Base-by-base conservation (phyloP, 2,329 filamentous ascomycete genomes). In the Fusarium metavorans region DNA sequence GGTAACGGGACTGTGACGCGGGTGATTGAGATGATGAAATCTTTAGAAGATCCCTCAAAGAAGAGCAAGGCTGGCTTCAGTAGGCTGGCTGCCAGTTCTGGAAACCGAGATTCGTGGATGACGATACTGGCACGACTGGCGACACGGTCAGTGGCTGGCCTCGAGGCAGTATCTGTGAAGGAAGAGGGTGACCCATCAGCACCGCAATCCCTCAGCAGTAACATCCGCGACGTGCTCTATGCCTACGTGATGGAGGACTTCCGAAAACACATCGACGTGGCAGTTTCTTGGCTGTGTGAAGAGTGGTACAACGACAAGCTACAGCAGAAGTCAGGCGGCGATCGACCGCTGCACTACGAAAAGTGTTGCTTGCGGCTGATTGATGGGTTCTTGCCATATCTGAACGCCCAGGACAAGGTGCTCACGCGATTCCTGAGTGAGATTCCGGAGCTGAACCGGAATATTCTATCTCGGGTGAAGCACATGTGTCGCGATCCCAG, bases 241-340 rank as follows among this genome's bases (percentile, higher is more conserved):
- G 88, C 90, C 64, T 98, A 97, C 81, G 90, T 98, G 57, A 90
- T 98, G 72, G 95, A 97, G 73, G 96, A 98, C 81, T 99, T 98
- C 84, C 92, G 96, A 64, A 92, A 90, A 72, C 92, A 97, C 50
- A 95, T 98, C 72, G 95, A 97, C 76, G 90, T 97, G 25, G 96
- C 95, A 1, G 95, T 98, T 61, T 92, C 93, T 9, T 99, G 97
- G 97, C 88, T 99, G 18, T 97, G 93, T 77, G 97, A 99, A 82
- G 97, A 99, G 84, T 99, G 97, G 96, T 98, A 98, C 83, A 97
- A 95, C 78, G 96, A 98, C 81, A 91, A 83, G 82, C 84, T 85
- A 73, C 84, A 81, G 70, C 85, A 80, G 67, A 86, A 82, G 64
- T 79, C 80, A n/a, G 82, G 82, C 37, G 81, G 81, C 13, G 85